Evolutionary conservation across 345 rosid species (phyloP), one percentile per base, ranked within the genome.

Genomic region (Rubroshorea leprosula): DNA sequence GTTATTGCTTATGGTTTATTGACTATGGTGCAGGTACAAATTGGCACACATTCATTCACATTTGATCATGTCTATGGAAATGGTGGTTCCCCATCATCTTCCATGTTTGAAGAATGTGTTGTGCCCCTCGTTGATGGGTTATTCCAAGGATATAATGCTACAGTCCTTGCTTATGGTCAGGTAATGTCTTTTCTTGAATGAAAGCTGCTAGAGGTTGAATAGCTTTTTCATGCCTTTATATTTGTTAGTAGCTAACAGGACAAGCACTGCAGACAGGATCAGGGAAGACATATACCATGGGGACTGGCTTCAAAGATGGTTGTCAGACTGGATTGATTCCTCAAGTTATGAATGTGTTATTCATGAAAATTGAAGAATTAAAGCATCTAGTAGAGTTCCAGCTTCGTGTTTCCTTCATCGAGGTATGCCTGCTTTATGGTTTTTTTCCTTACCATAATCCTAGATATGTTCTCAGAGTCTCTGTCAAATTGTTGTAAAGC

Each of bases 81-180:
- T 66, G 80, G 71, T 43, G 84, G 74, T 57, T 72, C 84, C 63
- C 76, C 78, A 1, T 60, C 89, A 31, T 69, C 83, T 13, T 65
- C 67, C 50, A 85, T 87, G 82, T 87, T 87, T 71, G 74, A 69
- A 62, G 87, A 84, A 71, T 87, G 96, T 57, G 68, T 84, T 48
- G 76, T 80, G 47, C 84, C 92, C 44, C 84, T 87, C 43, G 87
- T 87, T 62, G 83, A 83, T 57, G 84, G 96, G 51, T 77, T 87
- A 67, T 84, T 87, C 62, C 84, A 79, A 72, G 96, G 96, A 27
- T 87, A 80, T 60, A 87, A 87, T 63, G 96, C 92, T 18, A 87
- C 96, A 35, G 96, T 87, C 23, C 76, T 87, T 58, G 96, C 96
- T 66, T 87, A 87, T 65, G 96, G 92, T 49, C 96, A 87, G 96